Evolutionary conservation across 169 alveolate species (phyloP).

Genomic region (Amoebophrya sp.): DNA sequence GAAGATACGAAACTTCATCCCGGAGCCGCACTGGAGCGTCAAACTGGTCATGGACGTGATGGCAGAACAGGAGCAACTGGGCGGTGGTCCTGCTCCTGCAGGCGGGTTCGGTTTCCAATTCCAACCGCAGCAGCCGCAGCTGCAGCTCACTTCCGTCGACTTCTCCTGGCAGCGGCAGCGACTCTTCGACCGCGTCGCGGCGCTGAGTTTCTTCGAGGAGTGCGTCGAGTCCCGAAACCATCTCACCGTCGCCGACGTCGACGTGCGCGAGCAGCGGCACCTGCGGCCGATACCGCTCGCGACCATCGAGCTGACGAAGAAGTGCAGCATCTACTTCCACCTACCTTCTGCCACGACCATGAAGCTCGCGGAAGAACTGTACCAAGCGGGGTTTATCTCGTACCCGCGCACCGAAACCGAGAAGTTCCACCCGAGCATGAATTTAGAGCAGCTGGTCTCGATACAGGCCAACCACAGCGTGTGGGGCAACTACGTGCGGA

Average conservation of each 20-base stretch:
- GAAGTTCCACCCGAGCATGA: conserved; percentile 66
- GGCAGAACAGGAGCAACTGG: too few species aligned
- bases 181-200: not conserved
- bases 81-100: too few species aligned
- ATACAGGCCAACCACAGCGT: not conserved
- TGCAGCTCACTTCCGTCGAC: too few species aligned
- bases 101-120: too few species aligned
- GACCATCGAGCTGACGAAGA: conserved; percentile 77
- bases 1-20: not conserved
- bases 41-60: not conserved
- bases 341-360: conserved; percentile 70
- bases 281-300: not conserved
- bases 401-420: conserved; percentile 98
- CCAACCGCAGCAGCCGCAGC: too few species aligned
- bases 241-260: not conserved
- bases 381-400: conserved; percentile 50
- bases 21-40: not conserved
- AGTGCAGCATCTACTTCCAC: conserved; percentile 67
- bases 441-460: conserved; percentile 47
- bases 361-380: conserved; percentile 87
- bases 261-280: not conserved
- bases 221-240: not conserved
- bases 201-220: not conserved
- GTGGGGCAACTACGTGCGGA: conserved; percentile 1
- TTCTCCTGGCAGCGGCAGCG: not conserved